Evolutionary conservation across 75 land plant genomes (phyloP).

Genomic region (Isoetes taiwanensis): DNA sequence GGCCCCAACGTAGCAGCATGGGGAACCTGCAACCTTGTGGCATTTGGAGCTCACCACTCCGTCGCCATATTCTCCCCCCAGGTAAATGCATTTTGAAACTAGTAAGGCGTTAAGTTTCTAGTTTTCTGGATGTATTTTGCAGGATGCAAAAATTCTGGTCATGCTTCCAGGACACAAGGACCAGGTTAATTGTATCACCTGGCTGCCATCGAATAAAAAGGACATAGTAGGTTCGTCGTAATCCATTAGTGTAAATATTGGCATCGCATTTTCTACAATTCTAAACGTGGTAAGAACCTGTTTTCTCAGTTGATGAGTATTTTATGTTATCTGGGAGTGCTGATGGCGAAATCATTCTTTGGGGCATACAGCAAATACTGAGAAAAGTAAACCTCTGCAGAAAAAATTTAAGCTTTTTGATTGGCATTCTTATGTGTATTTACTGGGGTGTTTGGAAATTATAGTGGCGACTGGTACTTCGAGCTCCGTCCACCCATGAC

Average conservation of each 20-base stretch:
- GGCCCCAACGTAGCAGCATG: conserved; percentile 72
- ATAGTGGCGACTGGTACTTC: conserved; percentile 71
- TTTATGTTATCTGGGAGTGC: conserved; percentile 84
- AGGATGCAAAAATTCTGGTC: conserved; percentile 65
- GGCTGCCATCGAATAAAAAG: conserved; percentile 56
- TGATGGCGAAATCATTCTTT: conserved; percentile 66
- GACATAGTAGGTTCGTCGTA: conserved; percentile 27
- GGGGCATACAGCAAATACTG: conserved; percentile 19
- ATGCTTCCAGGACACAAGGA: conserved; percentile 92
- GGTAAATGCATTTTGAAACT: conserved; percentile 17
- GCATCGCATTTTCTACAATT: too few relatives aligned
- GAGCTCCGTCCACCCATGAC: conserved; percentile 51
- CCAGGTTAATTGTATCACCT: conserved; percentile 77
- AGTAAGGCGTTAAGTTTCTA: background rate
- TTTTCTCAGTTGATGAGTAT: conserved; percentile 33
- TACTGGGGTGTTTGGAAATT: too few relatives aligned
- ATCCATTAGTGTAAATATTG: too few relatives aligned
- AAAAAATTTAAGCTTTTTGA: background rate
- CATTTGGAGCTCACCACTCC: conserved; percentile 83
- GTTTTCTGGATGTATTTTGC: conserved; percentile 10
- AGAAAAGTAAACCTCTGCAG: background rate
- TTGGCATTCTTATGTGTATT: too few relatives aligned
- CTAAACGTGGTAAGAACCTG: too few relatives aligned
- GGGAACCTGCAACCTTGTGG: conserved; percentile 67
- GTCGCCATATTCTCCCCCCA: conserved; percentile 83